Evolutionary conservation across 371 early-diverging fungal genomes (phyloP).

Genomic region (Syncephalastrum racemosum): DNA sequence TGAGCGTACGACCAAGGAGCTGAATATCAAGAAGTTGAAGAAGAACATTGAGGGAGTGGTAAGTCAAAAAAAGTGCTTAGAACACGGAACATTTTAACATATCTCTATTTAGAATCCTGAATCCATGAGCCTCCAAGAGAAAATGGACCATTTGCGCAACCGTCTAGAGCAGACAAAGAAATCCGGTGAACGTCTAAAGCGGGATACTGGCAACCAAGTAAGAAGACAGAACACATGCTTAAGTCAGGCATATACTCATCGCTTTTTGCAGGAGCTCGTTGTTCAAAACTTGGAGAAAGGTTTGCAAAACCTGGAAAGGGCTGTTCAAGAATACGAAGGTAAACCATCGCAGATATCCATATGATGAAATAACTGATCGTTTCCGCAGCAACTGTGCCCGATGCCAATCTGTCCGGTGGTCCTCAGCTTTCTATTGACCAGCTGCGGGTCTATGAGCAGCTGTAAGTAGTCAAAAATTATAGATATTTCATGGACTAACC

Average conservation of each 20-base stretch:
- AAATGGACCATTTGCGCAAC: slow-evolving; percentile 64
- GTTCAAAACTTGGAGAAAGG: slow-evolving; percentile 46
- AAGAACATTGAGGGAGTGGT: slow-evolving; percentile 64
- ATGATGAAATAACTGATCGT: neutral
- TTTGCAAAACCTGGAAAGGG: slow-evolving; percentile 43
- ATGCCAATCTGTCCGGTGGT: slow-evolving; percentile 12
- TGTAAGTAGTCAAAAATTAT: slow-evolving; percentile 38
- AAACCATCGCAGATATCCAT: slow-evolving; percentile 2
- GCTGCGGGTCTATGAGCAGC: slow-evolving; percentile 53
- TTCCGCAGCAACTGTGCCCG: slow-evolving; percentile 18
- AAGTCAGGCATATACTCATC: slow-evolving; percentile 6
- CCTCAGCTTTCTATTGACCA: slow-evolving; percentile 38
- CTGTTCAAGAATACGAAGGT: slow-evolving; percentile 48
- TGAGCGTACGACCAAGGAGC: slow-evolving; percentile 72
- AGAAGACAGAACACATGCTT: neutral
- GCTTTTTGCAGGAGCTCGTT: slow-evolving; percentile 12
- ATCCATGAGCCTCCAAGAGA: slow-evolving; percentile 57
- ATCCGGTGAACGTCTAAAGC: slow-evolving; percentile 52
- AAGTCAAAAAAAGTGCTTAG: neutral
- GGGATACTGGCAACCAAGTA: slow-evolving; percentile 58
- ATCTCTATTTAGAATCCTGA: slow-evolving; percentile 14
- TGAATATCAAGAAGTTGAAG: slow-evolving; percentile 66
- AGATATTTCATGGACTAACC: slow-evolving; percentile 12
- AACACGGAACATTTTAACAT: neutral
- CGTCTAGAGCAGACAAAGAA: slow-evolving; percentile 64